Conservation (phyloP, 306 rosid genomes). For the Bauhinia variegata region DNA sequence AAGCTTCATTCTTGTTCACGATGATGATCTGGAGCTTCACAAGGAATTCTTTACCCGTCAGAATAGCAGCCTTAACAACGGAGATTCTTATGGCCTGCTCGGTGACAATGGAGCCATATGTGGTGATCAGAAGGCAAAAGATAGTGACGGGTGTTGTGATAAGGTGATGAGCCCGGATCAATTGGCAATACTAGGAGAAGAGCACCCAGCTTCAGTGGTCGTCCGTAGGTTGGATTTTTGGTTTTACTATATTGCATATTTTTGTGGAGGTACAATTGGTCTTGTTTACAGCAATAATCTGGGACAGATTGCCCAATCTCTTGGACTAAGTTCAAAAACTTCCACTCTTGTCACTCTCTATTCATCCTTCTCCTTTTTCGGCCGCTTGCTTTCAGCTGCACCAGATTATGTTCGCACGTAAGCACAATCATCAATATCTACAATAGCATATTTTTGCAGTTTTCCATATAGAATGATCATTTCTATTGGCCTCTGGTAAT, state of each 20-base stretch:
- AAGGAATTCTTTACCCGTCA: constrained; percentile 69
- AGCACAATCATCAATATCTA: constrained; percentile 26
- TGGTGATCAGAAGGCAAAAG: constrained; percentile 31
- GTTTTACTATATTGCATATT: constrained; percentile 82
- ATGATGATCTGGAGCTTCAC: constrained; percentile 88
- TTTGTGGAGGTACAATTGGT: constrained; percentile 96
- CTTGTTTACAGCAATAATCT: constrained; percentile 93
- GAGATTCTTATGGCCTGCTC: constrained; percentile 31
- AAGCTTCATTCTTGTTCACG: constrained; percentile 73
- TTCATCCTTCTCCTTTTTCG: constrained; percentile 92
- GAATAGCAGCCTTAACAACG: constrained; percentile 43
- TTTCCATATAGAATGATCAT: neutral
- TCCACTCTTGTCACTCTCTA: constrained; percentile 75
- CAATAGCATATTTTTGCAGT: constrained; percentile 5
- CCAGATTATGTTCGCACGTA: constrained; percentile 89
- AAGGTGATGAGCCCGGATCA: constrained; percentile 53
- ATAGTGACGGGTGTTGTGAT: constrained; percentile 46
- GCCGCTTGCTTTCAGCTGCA: constrained; percentile 90
- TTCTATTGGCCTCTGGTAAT: neutral
- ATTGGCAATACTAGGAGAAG: constrained; percentile 83
- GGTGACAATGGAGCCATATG: constrained; percentile 31
- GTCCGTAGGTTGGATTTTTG: constrained; percentile 79
- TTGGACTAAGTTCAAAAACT: constrained; percentile 60
- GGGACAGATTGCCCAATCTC: constrained; percentile 93
- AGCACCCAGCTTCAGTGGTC: constrained; percentile 61